Conservation (phyloP, 257 asterid species). For the Haberlea rhodopensis region DNA sequence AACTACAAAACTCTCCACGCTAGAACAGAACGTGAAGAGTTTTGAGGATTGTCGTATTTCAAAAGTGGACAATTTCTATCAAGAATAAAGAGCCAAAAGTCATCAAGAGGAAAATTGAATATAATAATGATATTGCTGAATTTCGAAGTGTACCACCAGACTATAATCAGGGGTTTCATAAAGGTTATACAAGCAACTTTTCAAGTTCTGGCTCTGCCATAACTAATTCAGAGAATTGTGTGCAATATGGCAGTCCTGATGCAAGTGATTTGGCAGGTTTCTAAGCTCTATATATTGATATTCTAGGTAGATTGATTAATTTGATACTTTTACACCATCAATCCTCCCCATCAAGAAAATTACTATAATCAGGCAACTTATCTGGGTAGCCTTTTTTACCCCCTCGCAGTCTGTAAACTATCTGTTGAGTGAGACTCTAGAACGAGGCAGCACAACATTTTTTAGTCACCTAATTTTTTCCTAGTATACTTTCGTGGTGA, state of each 20-base stretch:
- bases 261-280: constrained; percentile 93
- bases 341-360: too few relatives aligned
- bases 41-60: constrained; percentile 58
- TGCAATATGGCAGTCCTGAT: too few relatives aligned
- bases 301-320: too few relatives aligned
- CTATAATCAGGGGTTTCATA: constrained; percentile 50
- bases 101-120: constrained; percentile 60
- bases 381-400: too few relatives aligned
- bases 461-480: too few relatives aligned
- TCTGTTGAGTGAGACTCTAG: too few relatives aligned
- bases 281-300: constrained; percentile 24
- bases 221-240: constrained; percentile 86
- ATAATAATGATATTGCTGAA: constrained; percentile 44
- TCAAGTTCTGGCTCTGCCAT: constrained; percentile 98
- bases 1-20: constrained; percentile 92
- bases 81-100: constrained; percentile 63
- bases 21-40: too few relatives aligned
- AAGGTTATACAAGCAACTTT: constrained; percentile 65
- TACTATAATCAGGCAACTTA: background rate
- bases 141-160: constrained; percentile 46
- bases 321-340: too few relatives aligned
- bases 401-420: too few relatives aligned
- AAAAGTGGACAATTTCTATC: constrained; percentile 43
- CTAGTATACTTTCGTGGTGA: too few relatives aligned
- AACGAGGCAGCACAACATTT: too few relatives aligned